phyloP scores from a whole-genome alignment of 441 rosid species.

The Metrosideros polymorpha region DNA sequence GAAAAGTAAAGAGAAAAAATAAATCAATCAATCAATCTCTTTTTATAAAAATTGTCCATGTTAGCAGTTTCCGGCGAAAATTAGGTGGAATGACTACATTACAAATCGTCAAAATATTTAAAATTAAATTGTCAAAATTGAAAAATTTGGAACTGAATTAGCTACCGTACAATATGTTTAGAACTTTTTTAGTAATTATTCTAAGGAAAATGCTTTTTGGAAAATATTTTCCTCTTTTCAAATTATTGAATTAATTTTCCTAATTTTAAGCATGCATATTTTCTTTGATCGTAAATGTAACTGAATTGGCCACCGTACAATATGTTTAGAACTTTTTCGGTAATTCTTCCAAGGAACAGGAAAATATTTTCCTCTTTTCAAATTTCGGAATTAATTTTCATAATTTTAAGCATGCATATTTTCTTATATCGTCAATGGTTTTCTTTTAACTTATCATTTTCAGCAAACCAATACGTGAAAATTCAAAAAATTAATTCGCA shows the following conservation, averaged over 20 bases:
- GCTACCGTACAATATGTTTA: rapidly evolving
- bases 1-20: too few relatives aligned
- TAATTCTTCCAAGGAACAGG: background rate
- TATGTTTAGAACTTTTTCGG: background rate
- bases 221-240: background rate
- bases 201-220: background rate
- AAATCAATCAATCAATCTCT: too few relatives aligned
- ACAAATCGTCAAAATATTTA: background rate
- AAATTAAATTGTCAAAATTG: background rate
- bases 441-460: background rate
- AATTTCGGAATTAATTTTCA: background rate
- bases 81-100: rapidly evolving
- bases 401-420: background rate
- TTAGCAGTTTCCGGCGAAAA: background rate
- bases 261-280: background rate
- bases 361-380: background rate
- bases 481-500: background rate
- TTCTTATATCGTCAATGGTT: background rate
- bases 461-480: background rate
- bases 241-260: background rate
- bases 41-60: background rate
- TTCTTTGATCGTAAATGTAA: background rate
- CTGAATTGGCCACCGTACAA: background rate
- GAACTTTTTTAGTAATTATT: background rate
- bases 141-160: background rate